Percentiles rank a stretch among this genome's conserved stretches.
These are phyloP conservation scores for Diutina pseudorugosa DNA, from an alignment of 1,139 yeast species.

Conservation along the genomic window DNA sequence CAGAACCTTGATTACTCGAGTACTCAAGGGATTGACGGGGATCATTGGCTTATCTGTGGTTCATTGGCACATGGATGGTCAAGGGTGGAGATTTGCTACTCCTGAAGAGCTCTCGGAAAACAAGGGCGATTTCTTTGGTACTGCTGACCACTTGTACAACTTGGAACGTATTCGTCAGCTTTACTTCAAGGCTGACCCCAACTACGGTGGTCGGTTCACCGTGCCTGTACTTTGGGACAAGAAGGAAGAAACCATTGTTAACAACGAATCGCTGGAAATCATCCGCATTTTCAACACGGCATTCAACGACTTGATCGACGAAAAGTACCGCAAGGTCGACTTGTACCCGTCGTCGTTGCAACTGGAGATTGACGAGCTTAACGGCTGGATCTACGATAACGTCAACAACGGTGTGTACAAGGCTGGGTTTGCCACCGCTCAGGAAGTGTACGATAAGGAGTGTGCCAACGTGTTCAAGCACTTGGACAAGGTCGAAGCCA, in stretches of 20 bases:
- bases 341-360: constrained; percentile 49
- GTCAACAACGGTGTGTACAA: constrained; percentile 94
- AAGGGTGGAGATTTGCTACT: constrained; percentile 74
- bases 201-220: constrained; percentile 72
- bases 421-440: constrained; percentile 79
- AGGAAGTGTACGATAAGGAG: constrained; percentile 70
- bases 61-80: constrained; percentile 74
- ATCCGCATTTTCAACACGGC: constrained; percentile 71
- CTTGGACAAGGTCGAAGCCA: constrained; percentile 63
- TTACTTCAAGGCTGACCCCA: constrained; percentile 64
- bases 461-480: constrained; percentile 54
- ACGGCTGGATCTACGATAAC: constrained; percentile 74
- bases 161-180: constrained; percentile 51
- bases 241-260: constrained; percentile 70
- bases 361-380: constrained; percentile 58
- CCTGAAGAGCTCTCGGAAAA: constrained; percentile 13
- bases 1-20: constrained; percentile 63
- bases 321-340: constrained; percentile 37
- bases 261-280: constrained; percentile 82
- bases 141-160: constrained; percentile 55
- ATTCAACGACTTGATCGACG: constrained; percentile 28
- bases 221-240: constrained; percentile 93
- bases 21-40: constrained; percentile 64
- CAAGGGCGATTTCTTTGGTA: constrained; percentile 27
- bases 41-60: constrained; percentile 63